Conservation (phyloP, 1,139 yeast genomes). For the Kurtzmaniella quercitrusa region DNA sequence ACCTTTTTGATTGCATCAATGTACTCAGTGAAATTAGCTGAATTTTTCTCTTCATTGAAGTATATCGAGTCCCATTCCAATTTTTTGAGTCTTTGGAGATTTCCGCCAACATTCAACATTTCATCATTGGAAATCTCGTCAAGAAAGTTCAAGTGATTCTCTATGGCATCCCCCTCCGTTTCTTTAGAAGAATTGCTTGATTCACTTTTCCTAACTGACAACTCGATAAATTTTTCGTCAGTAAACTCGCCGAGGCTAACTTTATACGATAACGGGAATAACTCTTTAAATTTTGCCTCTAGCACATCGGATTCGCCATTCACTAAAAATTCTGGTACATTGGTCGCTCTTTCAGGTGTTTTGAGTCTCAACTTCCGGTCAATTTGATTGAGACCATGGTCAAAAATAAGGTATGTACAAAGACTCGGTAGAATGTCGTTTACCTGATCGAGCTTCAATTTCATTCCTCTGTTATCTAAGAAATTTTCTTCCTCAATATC, state of each 20-base stretch:
- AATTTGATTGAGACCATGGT: constrained; percentile 26
- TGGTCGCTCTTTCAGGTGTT: constrained; percentile 9
- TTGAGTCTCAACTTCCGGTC: constrained; percentile 12
- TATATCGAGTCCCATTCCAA: constrained; percentile 37
- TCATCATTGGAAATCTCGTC: constrained; percentile 34
- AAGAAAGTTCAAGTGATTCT: constrained; percentile 33
- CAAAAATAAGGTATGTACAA: constrained; percentile 34
- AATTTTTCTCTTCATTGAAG: constrained; percentile 13
- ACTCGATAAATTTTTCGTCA: constrained; percentile 12
- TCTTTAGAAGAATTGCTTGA: background rate
- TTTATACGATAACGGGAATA: constrained; percentile 33
- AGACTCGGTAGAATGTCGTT: constrained; percentile 32
- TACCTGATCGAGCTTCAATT: constrained; percentile 23
- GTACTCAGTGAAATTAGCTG: constrained; percentile 15
- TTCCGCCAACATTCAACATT: constrained; percentile 25
- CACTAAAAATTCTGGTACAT: background rate
- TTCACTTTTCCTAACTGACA: background rate
- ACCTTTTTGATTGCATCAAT: constrained; percentile 1
- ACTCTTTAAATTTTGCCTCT: constrained; percentile 16
- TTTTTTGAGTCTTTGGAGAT: constrained; percentile 20
- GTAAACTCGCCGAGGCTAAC: constrained; percentile 31
- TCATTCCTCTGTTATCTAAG: constrained; percentile 27
- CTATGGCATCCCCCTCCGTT: constrained; percentile 11
- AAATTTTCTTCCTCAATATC: constrained; percentile 31
- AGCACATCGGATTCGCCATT: constrained; percentile 13